These are phyloP conservation scores for Rhodotorula sp. DNA, from an alignment of 1,284 basidiomycete genomes.

Conservation along the genomic window DNA sequence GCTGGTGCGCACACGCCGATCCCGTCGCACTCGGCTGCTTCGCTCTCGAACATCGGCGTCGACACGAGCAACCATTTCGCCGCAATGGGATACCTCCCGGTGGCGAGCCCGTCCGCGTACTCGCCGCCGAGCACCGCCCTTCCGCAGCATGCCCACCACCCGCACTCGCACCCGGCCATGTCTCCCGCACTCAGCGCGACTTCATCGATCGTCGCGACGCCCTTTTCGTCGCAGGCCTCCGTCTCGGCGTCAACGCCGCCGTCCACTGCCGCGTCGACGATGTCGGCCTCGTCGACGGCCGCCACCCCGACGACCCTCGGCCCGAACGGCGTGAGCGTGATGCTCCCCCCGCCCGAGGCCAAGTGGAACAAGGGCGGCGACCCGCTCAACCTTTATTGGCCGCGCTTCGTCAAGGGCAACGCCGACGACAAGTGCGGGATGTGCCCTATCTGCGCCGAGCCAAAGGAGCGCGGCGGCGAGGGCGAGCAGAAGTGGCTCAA, in stretches of 20 bases:
- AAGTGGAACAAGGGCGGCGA: slow-evolving; percentile 42
- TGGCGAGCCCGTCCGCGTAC: neutral
- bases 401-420: slow-evolving; percentile 70
- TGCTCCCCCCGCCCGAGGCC: slow-evolving; percentile 26
- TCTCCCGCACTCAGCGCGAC: neutral
- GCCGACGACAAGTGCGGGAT: slow-evolving; percentile 70
- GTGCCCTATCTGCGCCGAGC: slow-evolving; percentile 74
- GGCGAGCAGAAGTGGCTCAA: slow-evolving; percentile 67
- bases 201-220: slow-evolving; percentile 2
- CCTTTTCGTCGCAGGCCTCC: neutral
- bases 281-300: neutral
- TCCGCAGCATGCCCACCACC: neutral
- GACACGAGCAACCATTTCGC: neutral
- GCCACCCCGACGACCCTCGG: slow-evolving; percentile 43
- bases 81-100: neutral
- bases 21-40: slow-evolving; percentile 15
- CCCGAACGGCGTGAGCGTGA: slow-evolving; percentile 19
- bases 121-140: neutral
- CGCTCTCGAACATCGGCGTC: slow-evolving; percentile 15
- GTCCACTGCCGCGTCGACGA: slow-evolving; percentile 5
- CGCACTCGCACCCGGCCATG: neutral
- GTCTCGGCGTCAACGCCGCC: neutral
- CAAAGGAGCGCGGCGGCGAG: slow-evolving; percentile 63
- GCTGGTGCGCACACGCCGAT: slow-evolving; percentile 10
- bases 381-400: slow-evolving; percentile 67